A percentile compares a stretch with the other conserved stretches of the same genome.
phyloP scores from a whole-genome alignment of 129 eudicot genomes.

The Flaveria bidentis region DNA sequence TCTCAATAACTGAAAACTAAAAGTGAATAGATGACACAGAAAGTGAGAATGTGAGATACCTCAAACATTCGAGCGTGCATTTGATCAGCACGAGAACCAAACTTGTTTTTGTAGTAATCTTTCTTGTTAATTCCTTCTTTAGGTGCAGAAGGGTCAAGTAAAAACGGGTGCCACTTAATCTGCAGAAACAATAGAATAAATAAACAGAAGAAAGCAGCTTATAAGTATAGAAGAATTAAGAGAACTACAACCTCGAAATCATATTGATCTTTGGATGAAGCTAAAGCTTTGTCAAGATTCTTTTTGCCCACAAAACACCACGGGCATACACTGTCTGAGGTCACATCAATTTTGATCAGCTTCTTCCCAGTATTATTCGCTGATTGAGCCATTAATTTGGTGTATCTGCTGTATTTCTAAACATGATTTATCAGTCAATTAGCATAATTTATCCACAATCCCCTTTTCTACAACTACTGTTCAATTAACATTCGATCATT shows the following conservation, averaged over 20 bases:
- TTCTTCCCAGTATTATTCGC: conserved; percentile 51
- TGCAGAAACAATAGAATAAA: conserved; percentile 31
- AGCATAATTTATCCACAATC: neutral
- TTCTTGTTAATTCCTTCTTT: conserved; percentile 76
- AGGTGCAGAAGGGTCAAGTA: conserved; percentile 83
- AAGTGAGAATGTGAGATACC: conserved; percentile 35
- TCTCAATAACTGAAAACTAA: conserved; percentile 9
- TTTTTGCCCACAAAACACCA: conserved; percentile 98
- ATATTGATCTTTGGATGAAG: conserved; percentile 60
- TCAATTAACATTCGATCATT: no score
- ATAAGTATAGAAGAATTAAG: conserved; percentile 1
- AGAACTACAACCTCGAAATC: conserved; percentile 64
- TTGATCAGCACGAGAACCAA: conserved; percentile 70
- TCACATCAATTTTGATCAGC: conserved; percentile 66
- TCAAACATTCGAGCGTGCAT: conserved; percentile 67
- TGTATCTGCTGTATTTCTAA: conserved; percentile 36
- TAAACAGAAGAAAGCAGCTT: conserved; percentile 4
- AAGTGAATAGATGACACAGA: neutral
- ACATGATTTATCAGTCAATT: conserved; percentile 4
- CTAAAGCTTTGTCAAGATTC: conserved; percentile 85
- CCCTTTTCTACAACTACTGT: neutral
- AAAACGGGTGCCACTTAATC: conserved; percentile 85
- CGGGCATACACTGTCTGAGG: conserved; percentile 85
- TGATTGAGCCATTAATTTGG: conserved; percentile 56
- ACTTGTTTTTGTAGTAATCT: conserved; percentile 59